Conservation (phyloP, 2,329 filamentous ascomycete genomes). For the Chalaropsis thielavioides region DNA sequence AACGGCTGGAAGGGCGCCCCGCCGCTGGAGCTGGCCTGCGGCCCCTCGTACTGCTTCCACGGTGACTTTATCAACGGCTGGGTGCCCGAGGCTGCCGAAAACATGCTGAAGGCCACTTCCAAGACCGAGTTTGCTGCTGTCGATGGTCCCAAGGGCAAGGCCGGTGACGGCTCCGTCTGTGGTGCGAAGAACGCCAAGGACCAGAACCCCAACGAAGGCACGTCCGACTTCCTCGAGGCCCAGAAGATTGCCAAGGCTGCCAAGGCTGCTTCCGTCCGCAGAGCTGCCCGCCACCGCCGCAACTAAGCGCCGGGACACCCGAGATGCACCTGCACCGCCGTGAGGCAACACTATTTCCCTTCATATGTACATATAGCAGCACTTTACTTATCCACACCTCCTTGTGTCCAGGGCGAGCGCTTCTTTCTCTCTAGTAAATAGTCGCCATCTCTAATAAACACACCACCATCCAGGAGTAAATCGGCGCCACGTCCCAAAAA, state of each 20-base stretch:
- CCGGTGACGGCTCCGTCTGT: slow-evolving; percentile 22
- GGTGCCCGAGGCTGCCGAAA: slow-evolving; percentile 27
- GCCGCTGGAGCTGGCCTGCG: slow-evolving; percentile 31
- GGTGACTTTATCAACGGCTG: slow-evolving; percentile 37
- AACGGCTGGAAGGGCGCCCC: slow-evolving; percentile 31
- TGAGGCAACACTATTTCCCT: neutral
- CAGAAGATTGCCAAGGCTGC: neutral
- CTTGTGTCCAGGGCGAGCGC: too few relatives aligned
- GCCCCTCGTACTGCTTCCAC: slow-evolving; percentile 30
- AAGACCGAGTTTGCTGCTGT: slow-evolving; percentile 10
- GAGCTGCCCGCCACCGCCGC: neutral
- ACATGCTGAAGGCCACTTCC: slow-evolving; percentile 12
- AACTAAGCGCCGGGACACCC: neutral
- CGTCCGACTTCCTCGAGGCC: slow-evolving; percentile 7
- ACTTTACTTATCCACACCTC: too few relatives aligned
- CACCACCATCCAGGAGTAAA: too few relatives aligned
- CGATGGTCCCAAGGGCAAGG: slow-evolving; percentile 19
- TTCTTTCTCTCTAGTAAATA: too few relatives aligned
- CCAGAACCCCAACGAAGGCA: slow-evolving; percentile 12
- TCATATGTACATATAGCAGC: too few relatives aligned
- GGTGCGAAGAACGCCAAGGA: slow-evolving; percentile 8
- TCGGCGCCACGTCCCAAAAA: too few relatives aligned
- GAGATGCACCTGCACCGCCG: neutral
- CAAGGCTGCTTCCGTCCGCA: neutral
- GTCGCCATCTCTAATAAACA: too few relatives aligned